Evolutionary conservation across 768 basidiomycete species (phyloP), one percentile per base, ranked within the genome.

Genomic region (Tricholoma matsutake): DNA sequence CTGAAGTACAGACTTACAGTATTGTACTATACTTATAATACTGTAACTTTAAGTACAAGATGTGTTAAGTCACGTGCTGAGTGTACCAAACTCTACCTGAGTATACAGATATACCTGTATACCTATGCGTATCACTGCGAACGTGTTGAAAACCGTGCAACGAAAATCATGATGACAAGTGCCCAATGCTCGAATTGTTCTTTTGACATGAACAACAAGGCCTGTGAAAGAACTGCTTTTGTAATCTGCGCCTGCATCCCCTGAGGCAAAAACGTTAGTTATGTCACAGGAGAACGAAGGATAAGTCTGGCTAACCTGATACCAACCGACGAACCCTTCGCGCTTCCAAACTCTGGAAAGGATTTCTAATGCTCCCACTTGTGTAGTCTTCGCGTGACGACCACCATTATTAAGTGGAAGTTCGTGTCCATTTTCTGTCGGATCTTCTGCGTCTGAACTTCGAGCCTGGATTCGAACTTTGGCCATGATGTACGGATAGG

Each of bases 211-310:
- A 99, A 99, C 57, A 98, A 76, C 64, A 99, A 80, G 2, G 95
- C 96, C 73, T 99, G 97, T 7, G 94, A 92, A 13, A 99, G 76
- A 11, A 98, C 96, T 0, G 96, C 97, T 73, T 99, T 99, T 55
- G 86, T 82, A 60, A 98, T 95, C 73, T 99, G 97, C 0, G 97
- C 96, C 65, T 89, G 82, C 91, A 99, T 96, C 10, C 97, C 97
- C 89, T 96, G 73, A 52, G 62, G 2, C 43, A 47, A 29, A 18
- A 14, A 4, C 28, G 25, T 39, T 41, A 31, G 49, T n/a, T 10
- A 43, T n/a, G 59, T 60, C 25, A 57, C 13, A 34, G 14, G 52
- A 22, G 37, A 47, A 2, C 45, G 28, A 2, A 57, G 25, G 45
- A 41, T 57, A 32, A 31, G 14, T 55, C 29, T 5, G 16, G 75